phyloP scores from a whole-genome alignment of 2,329 filamentous ascomycete genomes.

The Parastagonospora nodorum region DNA sequence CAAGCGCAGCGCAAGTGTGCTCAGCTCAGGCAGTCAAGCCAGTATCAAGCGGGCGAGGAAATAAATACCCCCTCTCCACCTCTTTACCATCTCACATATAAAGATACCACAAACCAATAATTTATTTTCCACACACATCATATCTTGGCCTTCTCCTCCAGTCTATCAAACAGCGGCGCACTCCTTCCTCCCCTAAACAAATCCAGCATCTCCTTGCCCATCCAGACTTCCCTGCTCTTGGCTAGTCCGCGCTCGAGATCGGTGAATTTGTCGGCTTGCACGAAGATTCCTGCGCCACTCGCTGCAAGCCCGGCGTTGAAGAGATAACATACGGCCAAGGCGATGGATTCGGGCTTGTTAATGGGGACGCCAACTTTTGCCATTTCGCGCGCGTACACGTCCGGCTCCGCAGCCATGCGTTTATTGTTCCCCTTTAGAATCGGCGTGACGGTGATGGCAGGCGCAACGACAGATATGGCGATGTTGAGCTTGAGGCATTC shows the following conservation, averaged over 20 bases:
- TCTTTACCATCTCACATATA: background rate
- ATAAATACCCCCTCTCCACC: slow-evolving; percentile 26
- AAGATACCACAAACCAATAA: no score
- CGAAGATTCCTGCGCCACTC: slow-evolving; percentile 54
- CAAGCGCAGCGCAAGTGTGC: slow-evolving; percentile 82
- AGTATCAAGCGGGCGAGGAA: slow-evolving; percentile 42
- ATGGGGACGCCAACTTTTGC: slow-evolving; percentile 52
- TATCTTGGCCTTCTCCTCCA: slow-evolving; percentile 32
- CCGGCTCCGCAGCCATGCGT: slow-evolving; percentile 35
- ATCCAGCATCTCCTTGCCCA: slow-evolving; percentile 57
- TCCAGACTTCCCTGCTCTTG: slow-evolving; percentile 53
- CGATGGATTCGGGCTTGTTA: slow-evolving; percentile 53
- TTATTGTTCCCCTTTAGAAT: slow-evolving; percentile 46
- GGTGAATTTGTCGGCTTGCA: slow-evolving; percentile 50
- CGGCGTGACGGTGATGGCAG: slow-evolving; percentile 55
- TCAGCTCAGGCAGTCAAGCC: slow-evolving; percentile 60
- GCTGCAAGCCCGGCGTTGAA: slow-evolving; percentile 50
- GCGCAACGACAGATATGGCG: slow-evolving; percentile 54
- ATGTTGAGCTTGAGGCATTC: slow-evolving; percentile 54
- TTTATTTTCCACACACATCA: slow-evolving; percentile 6
- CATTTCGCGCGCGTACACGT: slow-evolving; percentile 53
- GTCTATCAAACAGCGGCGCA: slow-evolving; percentile 36
- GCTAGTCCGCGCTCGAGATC: slow-evolving; percentile 56
- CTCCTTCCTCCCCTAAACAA: slow-evolving; percentile 53
- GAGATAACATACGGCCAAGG: slow-evolving; percentile 52